These are phyloP conservation scores for Zopfia rhizophila DNA, from an alignment of 2,329 filamentous ascomycete genomes.

Conservation along the genomic window DNA sequence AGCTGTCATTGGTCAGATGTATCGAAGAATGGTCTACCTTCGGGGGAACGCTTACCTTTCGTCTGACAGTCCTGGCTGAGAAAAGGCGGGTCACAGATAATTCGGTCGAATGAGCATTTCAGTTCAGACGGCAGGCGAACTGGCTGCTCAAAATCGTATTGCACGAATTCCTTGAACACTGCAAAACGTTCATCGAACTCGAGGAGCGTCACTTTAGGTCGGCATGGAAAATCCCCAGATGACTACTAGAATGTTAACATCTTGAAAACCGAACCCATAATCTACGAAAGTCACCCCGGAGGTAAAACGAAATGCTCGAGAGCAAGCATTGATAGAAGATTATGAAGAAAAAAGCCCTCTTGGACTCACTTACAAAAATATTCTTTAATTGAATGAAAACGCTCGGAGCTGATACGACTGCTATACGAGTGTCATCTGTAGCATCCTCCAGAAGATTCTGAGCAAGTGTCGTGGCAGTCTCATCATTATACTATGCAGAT, in stretches of 20 bases:
- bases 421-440: constrained; percentile 68
- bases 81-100: constrained; percentile 83
- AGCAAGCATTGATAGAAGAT: too few species aligned
- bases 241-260: constrained; percentile 25
- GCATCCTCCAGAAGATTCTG: constrained; percentile 72
- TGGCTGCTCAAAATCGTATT: constrained; percentile 78
- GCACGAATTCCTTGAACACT: constrained; percentile 78
- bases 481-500: constrained; percentile 71
- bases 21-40: not conserved
- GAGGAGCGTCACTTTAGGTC: constrained; percentile 71
- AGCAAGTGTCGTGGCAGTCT: constrained; percentile 73
- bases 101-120: constrained; percentile 72
- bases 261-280: not conserved
- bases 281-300: too few species aligned
- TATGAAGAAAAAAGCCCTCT: too few species aligned
- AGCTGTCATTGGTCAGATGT: constrained; percentile 57
- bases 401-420: constrained; percentile 78
- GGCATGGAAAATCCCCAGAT: constrained; percentile 40
- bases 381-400: constrained; percentile 82
- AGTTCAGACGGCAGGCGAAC: constrained; percentile 71
- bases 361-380: constrained; percentile 63
- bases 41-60: constrained; percentile 64
- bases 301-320: too few species aligned
- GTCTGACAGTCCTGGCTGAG: constrained; percentile 83
- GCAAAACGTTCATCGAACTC: constrained; percentile 80